A percentile compares a stretch with the other conserved stretches of the same genome.
Conservation (phyloP, 257 asterid species). For the Nicotiana paniculata region DNA sequence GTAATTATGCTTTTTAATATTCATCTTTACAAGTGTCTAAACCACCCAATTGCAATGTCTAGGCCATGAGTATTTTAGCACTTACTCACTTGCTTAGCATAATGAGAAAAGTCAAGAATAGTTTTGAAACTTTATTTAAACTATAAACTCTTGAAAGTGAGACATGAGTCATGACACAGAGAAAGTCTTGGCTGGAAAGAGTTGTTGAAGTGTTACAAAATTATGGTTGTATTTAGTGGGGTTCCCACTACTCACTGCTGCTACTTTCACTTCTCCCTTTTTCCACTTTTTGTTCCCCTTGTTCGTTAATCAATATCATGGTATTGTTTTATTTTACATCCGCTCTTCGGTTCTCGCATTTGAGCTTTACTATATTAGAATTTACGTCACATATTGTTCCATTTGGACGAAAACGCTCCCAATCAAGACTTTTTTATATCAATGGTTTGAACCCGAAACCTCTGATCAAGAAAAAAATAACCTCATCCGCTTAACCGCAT, state of each 20-base stretch:
- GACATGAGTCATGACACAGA: slow-evolving; percentile 34
- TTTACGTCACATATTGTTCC: rapidly evolving
- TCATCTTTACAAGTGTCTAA: slow-evolving; percentile 1
- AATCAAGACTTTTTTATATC: too few relatives aligned
- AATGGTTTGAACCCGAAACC: rapidly evolving
- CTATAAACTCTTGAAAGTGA: slow-evolving; percentile 31
- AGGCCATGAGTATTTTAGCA: slow-evolving; percentile 5
- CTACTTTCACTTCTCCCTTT: not conserved
- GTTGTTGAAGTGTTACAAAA: not conserved
- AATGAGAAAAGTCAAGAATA: slow-evolving; percentile 14
- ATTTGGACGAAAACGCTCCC: rapidly evolving
- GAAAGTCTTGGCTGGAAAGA: slow-evolving; percentile 44
- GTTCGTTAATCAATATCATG: too few relatives aligned
- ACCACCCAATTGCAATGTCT: not conserved
- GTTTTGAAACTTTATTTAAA: not conserved
- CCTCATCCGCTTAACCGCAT: too few relatives aligned
- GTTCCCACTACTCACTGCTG: slow-evolving; percentile 23
- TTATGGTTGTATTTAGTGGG: slow-evolving; percentile 21
- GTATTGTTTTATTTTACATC: too few relatives aligned
- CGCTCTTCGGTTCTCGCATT: too few relatives aligned
- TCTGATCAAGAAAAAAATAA: too few relatives aligned
- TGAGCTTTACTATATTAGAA: too few relatives aligned
- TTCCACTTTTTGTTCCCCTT: not conserved
- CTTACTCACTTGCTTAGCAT: not conserved
- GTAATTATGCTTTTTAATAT: not conserved